Evolutionary conservation across 257 asterid species (phyloP).

Genomic region (Paulownia fortunei): DNA sequence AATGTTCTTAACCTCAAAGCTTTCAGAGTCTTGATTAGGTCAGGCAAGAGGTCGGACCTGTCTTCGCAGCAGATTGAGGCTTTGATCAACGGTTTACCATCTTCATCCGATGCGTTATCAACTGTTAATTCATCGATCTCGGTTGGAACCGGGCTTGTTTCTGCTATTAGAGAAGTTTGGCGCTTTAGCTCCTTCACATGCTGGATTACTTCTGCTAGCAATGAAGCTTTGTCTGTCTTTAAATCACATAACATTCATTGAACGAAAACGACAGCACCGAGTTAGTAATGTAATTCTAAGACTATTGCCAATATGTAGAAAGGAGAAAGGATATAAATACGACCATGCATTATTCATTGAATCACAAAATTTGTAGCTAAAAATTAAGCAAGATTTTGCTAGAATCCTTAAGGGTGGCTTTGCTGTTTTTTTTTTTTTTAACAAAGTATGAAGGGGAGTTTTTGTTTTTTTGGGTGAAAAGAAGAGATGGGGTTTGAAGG

Average conservation of each 20-base stretch:
- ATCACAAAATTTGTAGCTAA: no score
- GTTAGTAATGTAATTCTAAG: not conserved
- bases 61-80: constrained; percentile 75
- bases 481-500: not conserved
- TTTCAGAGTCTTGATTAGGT: constrained; percentile 60
- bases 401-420: not conserved
- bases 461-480: not conserved
- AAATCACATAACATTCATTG: not conserved
- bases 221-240: constrained; percentile 70
- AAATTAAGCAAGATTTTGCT: not conserved
- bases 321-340: not conserved
- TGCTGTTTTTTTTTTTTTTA: not conserved
- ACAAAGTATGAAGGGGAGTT: not conserved
- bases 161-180: constrained; percentile 59
- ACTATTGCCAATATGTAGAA: not conserved
- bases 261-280: not conserved
- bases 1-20: constrained; percentile 46
- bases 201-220: constrained; percentile 69
- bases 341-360: constrained; percentile 2
- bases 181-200: constrained; percentile 68
- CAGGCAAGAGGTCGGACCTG: constrained; percentile 60
- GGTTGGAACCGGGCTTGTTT: constrained; percentile 58
- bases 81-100: constrained; percentile 49
- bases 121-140: constrained; percentile 56
- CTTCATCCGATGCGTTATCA: constrained; percentile 43